Conservation (phyloP, 345 rosid species). For the Psidium guajava region DNA sequence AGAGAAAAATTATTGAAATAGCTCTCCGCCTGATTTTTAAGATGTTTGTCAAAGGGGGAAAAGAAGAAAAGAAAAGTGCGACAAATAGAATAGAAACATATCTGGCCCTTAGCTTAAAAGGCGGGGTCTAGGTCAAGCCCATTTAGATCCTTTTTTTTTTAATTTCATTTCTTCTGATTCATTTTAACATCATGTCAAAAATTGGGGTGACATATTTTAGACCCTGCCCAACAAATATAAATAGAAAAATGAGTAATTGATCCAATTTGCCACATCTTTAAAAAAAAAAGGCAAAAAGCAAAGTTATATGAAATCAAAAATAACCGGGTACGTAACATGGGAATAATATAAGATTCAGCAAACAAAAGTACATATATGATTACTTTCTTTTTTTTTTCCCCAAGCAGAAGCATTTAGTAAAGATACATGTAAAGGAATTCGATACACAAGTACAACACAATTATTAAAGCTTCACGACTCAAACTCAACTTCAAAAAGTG, state of each 20-base stretch:
- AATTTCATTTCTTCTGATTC: too few relatives aligned
- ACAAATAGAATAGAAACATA: not conserved
- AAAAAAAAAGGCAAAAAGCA: too few relatives aligned
- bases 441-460: not conserved
- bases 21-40: not conserved
- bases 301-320: too few relatives aligned
- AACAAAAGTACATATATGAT: too few relatives aligned
- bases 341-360: too few relatives aligned
- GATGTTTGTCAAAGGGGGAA: not conserved
- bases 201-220: too few relatives aligned
- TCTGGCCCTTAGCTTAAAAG: not conserved
- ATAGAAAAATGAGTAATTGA: not conserved
- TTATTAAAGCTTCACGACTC: not conserved
- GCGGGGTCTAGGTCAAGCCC: not conserved
- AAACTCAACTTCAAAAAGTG: accelerated
- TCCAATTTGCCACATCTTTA: too few relatives aligned
- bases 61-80: not conserved
- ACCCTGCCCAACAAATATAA: too few relatives aligned
- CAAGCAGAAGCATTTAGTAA: not conserved
- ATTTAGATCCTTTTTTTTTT: not conserved
- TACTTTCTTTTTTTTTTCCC: not conserved
- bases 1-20: not conserved
- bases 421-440: not conserved
- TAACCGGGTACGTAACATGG: too few relatives aligned
- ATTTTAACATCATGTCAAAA: too few relatives aligned